Conservation (phyloP, 352 stramenopile genomes). For the Phytophthora boehmeriae region DNA sequence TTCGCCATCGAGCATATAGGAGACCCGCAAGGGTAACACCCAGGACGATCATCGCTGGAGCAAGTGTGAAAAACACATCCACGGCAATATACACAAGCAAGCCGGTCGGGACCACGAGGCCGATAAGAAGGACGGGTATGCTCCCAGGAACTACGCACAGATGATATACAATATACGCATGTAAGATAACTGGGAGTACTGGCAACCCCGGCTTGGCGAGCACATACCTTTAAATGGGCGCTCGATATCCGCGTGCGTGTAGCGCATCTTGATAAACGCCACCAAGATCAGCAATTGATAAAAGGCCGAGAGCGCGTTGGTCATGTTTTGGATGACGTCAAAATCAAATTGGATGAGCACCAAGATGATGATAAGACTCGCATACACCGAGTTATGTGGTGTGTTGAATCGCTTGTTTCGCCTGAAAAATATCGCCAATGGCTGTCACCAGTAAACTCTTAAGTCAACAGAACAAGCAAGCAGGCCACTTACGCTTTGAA, state of each 20-base stretch:
- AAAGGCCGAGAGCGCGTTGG: conserved; percentile 92
- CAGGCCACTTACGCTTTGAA: conserved; percentile 67
- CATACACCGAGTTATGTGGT: conserved; percentile 51
- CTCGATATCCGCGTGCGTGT: conserved; percentile 58
- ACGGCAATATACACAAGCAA: conserved; percentile 55
- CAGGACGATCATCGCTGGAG: conserved; percentile 45
- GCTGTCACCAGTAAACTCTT: not conserved
- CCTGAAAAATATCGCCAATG: conserved; percentile 18
- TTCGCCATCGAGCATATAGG: conserved; percentile 45
- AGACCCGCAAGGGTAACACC: conserved; percentile 42
- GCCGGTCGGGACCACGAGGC: conserved; percentile 36
- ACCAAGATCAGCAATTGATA: conserved; percentile 83
- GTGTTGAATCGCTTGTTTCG: conserved; percentile 61
- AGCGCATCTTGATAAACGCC: conserved; percentile 90
- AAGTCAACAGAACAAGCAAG: not conserved
- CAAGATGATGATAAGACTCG: conserved; percentile 56
- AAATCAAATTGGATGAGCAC: conserved; percentile 70
- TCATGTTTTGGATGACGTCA: conserved; percentile 81
- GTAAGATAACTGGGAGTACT: not conserved
- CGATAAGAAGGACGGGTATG: conserved; percentile 31
- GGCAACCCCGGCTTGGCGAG: not conserved
- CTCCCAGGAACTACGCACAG: conserved; percentile 39
- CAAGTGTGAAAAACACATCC: conserved; percentile 50
- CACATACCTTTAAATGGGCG: conserved; percentile 31
- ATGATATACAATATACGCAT: not conserved